Base-by-base conservation (phyloP, 1,284 basidiomycete genomes). In the Puccinia polysora region DNA sequence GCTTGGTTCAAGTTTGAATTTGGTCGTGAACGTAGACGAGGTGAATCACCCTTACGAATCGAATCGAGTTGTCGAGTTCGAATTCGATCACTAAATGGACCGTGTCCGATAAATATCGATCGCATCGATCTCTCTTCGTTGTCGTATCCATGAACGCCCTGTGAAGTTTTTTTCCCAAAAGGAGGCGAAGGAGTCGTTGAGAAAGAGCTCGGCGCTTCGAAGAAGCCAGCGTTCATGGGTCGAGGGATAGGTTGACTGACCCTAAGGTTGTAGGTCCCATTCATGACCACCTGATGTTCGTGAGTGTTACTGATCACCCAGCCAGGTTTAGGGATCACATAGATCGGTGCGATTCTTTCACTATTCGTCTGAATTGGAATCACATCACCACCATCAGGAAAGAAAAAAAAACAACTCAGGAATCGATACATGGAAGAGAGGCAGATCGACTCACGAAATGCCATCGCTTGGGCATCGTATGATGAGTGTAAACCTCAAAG, bases 261-360 rank as follows among this genome's bases (percentile, higher is more conserved):
- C 78, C 87, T 89, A 75, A 82, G 85, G 0, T 82, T 81, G 74
- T 87, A 82, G 23, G 77, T 83, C 1, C 89, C 88, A 76, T 87
- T 82, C 69, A 82, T 80, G 49, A 82, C 81, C 34, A 84, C 77
- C 60, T 79, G 74, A 47, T 78, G 76, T 65, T 81, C 81, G 52
- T 81, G 77, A 71, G 79, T 80, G 64, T 87, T 75, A 84, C 90
- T 78, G 86, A 83, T 50, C 82, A 86, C 79, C 81, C 89, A 92
- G 0, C 88, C 89, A 23, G 90, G 83, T 75, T 85, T 83, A 2
- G 91, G 91, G 0, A 93, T 84, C 67, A 91, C 82, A 79, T 90
- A 94, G n/a, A 94, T 83, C 3, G 91, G 90, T 8, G 91, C 89
- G 75, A 94, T 91, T 20, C 91, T 84, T 62, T 86, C 82, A 75